These are phyloP conservation scores for Colletotrichum sp. DNA, from an alignment of 2,329 filamentous ascomycete species.

Conservation along the genomic window DNA sequence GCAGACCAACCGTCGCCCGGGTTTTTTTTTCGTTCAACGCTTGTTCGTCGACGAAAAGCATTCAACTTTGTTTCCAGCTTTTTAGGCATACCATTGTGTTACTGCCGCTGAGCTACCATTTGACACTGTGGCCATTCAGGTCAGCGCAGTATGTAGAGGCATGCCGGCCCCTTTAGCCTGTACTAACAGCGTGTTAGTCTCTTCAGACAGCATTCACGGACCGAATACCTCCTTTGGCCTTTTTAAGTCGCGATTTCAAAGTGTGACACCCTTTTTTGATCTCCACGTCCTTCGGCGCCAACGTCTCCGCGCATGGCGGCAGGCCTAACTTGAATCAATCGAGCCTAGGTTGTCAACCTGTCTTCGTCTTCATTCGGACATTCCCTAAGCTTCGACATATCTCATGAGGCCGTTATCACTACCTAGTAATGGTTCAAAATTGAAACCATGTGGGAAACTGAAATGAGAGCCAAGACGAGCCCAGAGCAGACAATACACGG, in stretches of 20 bases:
- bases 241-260: not conserved
- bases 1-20: not conserved
- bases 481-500: fast-evolving
- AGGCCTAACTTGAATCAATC: fast-evolving
- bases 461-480: not conserved
- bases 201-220: not conserved
- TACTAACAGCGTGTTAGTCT: not conserved
- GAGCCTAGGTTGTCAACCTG: fast-evolving
- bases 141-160: too few relatives aligned
- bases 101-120: too few relatives aligned
- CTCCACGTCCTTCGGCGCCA: fast-evolving
- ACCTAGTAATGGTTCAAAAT: not conserved
- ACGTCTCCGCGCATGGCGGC: fast-evolving
- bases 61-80: not conserved
- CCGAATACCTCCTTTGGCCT: not conserved
- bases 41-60: not conserved
- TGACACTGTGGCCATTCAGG: too few relatives aligned
- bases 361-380: not conserved
- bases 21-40: not conserved
- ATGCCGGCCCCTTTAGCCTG: not conserved
- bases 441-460: fast-evolving
- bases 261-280: not conserved
- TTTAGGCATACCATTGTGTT: not conserved
- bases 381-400: not conserved
- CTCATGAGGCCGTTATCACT: not conserved